phyloP scores from a whole-genome alignment of 495 filamentous ascomycete genomes.

The Aeminium ludgeri region DNA sequence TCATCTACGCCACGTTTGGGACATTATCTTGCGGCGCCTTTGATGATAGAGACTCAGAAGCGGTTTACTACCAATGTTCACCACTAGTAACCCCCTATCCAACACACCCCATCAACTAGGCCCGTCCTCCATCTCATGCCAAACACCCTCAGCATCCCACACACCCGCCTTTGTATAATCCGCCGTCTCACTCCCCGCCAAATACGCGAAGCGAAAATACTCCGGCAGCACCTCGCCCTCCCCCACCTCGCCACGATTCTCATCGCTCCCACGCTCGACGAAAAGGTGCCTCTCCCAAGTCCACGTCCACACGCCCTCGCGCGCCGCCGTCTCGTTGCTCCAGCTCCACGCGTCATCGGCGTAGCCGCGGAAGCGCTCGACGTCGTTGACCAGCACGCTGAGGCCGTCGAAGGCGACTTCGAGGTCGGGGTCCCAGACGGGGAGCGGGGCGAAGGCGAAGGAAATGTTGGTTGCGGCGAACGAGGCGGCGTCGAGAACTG shows the following conservation, averaged over 20 bases:
- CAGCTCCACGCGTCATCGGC: constrained; percentile 16
- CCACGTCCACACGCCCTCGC: constrained; percentile 11
- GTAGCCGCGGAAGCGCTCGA: constrained; percentile 48
- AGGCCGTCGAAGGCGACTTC: constrained; percentile 47
- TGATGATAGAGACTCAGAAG: too few relatives aligned
- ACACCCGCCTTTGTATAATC: constrained; percentile 71
- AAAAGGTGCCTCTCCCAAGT: constrained; percentile 9
- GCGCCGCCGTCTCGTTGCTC: constrained; percentile 3
- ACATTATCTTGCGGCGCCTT: too few relatives aligned
- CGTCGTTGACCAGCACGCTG: constrained; percentile 83
- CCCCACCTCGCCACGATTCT: background rate
- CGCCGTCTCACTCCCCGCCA: constrained; percentile 47
- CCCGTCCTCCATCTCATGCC: constrained; percentile 38
- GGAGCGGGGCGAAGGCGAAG: constrained; percentile 31
- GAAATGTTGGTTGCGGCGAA: constrained; percentile 31
- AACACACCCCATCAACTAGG: constrained; percentile 24
- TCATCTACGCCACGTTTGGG: too few relatives aligned
- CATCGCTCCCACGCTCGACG: background rate
- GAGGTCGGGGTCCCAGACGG: background rate
- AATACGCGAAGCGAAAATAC: constrained; percentile 76
- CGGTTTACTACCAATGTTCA: too few relatives aligned
- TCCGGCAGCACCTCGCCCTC: constrained; percentile 29
- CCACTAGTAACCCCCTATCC: too few relatives aligned
- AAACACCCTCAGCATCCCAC: constrained; percentile 53
- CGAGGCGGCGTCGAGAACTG: constrained; percentile 30